Evolutionary conservation across 1,139 yeast genomes (phyloP).

Genomic region (Candida sp.): DNA sequence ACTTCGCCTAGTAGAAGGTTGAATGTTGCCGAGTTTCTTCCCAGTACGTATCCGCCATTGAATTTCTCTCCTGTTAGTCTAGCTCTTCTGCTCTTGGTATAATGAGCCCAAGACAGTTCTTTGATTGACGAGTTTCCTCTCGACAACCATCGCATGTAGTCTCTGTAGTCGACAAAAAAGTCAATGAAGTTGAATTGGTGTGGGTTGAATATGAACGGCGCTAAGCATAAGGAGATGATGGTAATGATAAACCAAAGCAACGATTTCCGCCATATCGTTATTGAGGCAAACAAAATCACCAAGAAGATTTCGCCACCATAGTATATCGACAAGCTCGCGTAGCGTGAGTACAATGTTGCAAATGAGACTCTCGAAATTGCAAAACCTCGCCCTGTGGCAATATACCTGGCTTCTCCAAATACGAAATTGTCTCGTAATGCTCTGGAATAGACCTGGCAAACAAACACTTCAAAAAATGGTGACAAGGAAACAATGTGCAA

Average conservation of each 20-base stretch:
- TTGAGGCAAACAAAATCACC: slow-evolving; percentile 63
- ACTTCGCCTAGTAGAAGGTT: slow-evolving; percentile 60
- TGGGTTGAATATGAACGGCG: slow-evolving; percentile 87
- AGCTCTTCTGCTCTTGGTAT: slow-evolving; percentile 55
- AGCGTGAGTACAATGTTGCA: slow-evolving; percentile 61
- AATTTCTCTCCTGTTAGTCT: slow-evolving; percentile 68
- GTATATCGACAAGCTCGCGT: slow-evolving; percentile 67
- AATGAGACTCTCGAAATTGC: slow-evolving; percentile 74
- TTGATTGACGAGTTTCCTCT: slow-evolving; percentile 61
- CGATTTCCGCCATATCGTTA: slow-evolving; percentile 78
- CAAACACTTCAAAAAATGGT: slow-evolving; percentile 87
- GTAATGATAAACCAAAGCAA: slow-evolving; percentile 88
- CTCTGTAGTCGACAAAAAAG: slow-evolving; percentile 74
- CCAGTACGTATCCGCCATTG: slow-evolving; percentile 15
- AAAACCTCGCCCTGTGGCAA: slow-evolving; percentile 87
- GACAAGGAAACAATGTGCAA: slow-evolving; percentile 76
- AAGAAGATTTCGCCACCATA: slow-evolving; percentile 64
- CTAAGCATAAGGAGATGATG: slow-evolving; percentile 68
- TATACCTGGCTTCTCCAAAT: slow-evolving; percentile 84
- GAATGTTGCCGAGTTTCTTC: slow-evolving; percentile 29
- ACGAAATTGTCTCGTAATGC: slow-evolving; percentile 70
- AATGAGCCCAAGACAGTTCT: slow-evolving; percentile 64
- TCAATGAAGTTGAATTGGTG: slow-evolving; percentile 78
- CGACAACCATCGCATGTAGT: slow-evolving; percentile 68
- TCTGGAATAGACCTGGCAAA: slow-evolving; percentile 81